Evolutionary conservation across 352 stramenopile genomes (phyloP), one percentile per base, ranked within the genome.

Genomic region (Phytophthora nicotianae): DNA sequence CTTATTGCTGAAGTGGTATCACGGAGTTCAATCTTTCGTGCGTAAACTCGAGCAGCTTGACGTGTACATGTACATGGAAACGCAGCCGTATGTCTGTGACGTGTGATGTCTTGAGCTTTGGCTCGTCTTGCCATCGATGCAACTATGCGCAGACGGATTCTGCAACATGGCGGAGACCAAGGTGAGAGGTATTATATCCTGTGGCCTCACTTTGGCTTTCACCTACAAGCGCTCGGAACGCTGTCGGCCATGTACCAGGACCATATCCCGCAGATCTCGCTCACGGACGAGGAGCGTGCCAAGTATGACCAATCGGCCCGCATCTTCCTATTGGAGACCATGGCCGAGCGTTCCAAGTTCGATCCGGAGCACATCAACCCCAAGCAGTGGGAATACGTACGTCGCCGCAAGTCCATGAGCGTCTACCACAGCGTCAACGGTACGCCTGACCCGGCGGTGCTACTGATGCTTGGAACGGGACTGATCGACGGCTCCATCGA

Each of bases 401-500:
- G 62, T 10, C 43, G 58, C 16, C 67, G 62, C 17, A 46, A 59
- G 14, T 43, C 51, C 19, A 69, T 73, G 58, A 59, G 46, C 32
- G 54, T 76, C 26, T 76, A 68, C 40, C 51, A 64, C 35, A 70
- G 55, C 38, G 45, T 76, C 32, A 53, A 69, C 16, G 54, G 43
- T 2, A 49, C 68, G 2, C 46, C 43, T 0, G 49, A 74, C 20
- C 55, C 64, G 20, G 32, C 20, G 16, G 37, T 71, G 46, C 45
- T 68, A 42, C 59, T 73, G 50, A 74, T 74, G 59, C 50, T 77
- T 2, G 69, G 61, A 19, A 62, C 58, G 11, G 66, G 60, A 3
- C 50, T 72, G n/a, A 70, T 75, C 38, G 50, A 75, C 41, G 70
- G 65, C 33, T 65, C 61, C 16, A 19, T 78, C 16, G 66, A 78